These are phyloP conservation scores for Scheffersomyces spartinae DNA, from an alignment of 805 yeast species.

Conservation along the genomic window DNA sequence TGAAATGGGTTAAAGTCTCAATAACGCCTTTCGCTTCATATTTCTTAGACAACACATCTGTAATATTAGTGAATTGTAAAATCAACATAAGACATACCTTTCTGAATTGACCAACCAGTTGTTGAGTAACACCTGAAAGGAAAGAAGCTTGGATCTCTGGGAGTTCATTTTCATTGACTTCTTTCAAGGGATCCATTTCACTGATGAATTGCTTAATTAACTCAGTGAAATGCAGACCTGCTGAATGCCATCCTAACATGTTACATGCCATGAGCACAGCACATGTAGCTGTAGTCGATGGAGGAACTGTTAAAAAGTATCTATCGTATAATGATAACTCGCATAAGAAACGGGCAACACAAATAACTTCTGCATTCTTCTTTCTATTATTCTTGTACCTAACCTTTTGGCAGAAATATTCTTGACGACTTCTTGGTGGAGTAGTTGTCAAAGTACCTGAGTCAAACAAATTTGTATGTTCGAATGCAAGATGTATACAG, in stretches of 20 bases:
- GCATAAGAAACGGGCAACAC: conserved; percentile 42
- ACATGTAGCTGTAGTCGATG: conserved; percentile 36
- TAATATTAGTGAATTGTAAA: conserved; percentile 30
- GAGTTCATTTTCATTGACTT: conserved; percentile 31
- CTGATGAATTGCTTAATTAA: conserved; percentile 1
- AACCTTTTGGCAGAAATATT: too few relatives aligned
- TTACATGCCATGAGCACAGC: conserved; percentile 44
- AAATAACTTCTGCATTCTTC: conserved; percentile 40
- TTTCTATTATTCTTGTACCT: too few relatives aligned
- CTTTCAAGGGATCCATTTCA: conserved; percentile 8
- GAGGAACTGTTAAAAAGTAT: conserved; percentile 31
- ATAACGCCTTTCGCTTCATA: conserved; percentile 42
- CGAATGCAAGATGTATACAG: conserved; percentile 31
- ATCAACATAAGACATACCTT: conserved; percentile 32
- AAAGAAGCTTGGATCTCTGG: conserved; percentile 36
- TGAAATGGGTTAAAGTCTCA: conserved; percentile 28
- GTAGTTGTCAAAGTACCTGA: too few relatives aligned
- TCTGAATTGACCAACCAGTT: conserved; percentile 26
- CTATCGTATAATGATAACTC: conserved; percentile 43
- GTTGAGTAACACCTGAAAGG: conserved; percentile 35
- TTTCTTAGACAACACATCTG: conserved; percentile 42
- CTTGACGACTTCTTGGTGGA: too few relatives aligned
- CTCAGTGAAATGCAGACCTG: conserved; percentile 11
- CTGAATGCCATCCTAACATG: conserved; percentile 37
- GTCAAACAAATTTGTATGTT: conserved; percentile 22